Base-by-base conservation (phyloP, 2,329 filamentous ascomycete genomes). In the Colletotrichum sp. region DNA sequence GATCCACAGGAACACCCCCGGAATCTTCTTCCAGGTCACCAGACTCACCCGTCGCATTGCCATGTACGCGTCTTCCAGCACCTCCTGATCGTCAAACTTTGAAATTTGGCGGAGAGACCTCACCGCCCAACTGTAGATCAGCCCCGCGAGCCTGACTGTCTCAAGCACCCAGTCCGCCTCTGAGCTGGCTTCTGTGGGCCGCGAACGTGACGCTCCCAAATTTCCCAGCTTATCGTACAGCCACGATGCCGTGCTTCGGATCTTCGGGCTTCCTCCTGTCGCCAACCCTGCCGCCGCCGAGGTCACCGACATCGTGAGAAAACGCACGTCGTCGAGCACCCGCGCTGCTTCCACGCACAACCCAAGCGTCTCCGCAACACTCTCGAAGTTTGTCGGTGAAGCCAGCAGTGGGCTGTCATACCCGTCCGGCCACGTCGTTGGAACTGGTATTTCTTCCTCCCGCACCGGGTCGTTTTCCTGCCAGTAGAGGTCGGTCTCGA, bases 1-100 rank as follows among this genome's bases (percentile, higher is more conserved):
- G 34, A 83, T 71, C 81, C 81, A 84, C 26, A 82, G 74, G 66
- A 82, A 84, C 2, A 83, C 79, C 4, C 82, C 83, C 1, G 82
- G 83, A 4, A 80, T 80, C 21, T 71, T 64, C 69, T 83, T 83
- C 83, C 83, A 84, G 5, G 77, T 68, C 18, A 76, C 78, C 6
- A 83, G 68, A 10, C 78, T 79, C 8, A 83, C 79, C 10, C 67
- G 70, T 71, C 79, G 79, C 73, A 83, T 80, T 3, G 72, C 78
- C 24, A 66, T 62, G 73, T 80, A 83, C 9, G 83, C 78, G 30
- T 76, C 66, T 9, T 76, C 74, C 1, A 81, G 73, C 9, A 78
- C 39, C 24, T 44, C n/a, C 5, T 39, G 24, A 24, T 76, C 78
- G 9, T 80, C 80, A 32, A 80, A 77, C 39, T 68, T 36, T 9